Evolutionary conservation across 2,329 filamentous ascomycete species (phyloP), one percentile per base, ranked within the genome.

Genomic region (Botrytis medusae): DNA sequence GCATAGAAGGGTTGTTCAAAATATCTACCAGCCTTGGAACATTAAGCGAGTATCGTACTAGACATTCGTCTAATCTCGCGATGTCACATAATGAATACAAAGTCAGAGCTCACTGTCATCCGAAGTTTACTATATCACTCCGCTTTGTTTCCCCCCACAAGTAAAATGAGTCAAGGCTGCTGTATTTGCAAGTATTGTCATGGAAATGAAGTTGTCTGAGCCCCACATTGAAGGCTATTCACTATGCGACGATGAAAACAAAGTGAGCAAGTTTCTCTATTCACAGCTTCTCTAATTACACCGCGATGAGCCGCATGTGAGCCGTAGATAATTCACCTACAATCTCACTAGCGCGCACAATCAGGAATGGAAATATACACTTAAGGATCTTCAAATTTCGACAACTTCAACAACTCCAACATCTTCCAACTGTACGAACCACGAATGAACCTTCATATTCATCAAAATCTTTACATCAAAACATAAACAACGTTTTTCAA

Each of bases 51-150:
- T 40, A 29, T 25, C n/a, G n/a, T 25, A 20, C 62, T 64, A 32
- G 40, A 40, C 25, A 34, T 18, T 51, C 44, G 63, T 67, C 63
- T 67, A 67, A 67, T 67, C 32, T 67, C 32, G 22, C 44, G 51
- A 37, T n/a, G 40, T 40, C 22, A n/a, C 18, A 40, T 37, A 7
- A 20, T 32, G 32, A 34, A 48, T 18, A 37, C 12, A 37, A 48
- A 14, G 4, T 40, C 54, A 16, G 42, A 42, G 14, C 12, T 14
- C 2, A 54, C 25, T 54, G 2, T 29, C 32, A 54, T 54, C 22
- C 6, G 14, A 67, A n/a, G 29, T 10, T 25, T 18, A n/a, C 2
- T 2, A 25, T 12, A 10, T 18, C 8, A 40, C 4, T 54, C 1
- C 8, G 4, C 20, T 37, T 54, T 16, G n/a, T 40, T 20, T 22